Percentiles rank a stretch among this genome's conserved stretches.
phyloP scores from a whole-genome alignment of 768 basidiomycete species.

The Exidia glandulosa region DNA sequence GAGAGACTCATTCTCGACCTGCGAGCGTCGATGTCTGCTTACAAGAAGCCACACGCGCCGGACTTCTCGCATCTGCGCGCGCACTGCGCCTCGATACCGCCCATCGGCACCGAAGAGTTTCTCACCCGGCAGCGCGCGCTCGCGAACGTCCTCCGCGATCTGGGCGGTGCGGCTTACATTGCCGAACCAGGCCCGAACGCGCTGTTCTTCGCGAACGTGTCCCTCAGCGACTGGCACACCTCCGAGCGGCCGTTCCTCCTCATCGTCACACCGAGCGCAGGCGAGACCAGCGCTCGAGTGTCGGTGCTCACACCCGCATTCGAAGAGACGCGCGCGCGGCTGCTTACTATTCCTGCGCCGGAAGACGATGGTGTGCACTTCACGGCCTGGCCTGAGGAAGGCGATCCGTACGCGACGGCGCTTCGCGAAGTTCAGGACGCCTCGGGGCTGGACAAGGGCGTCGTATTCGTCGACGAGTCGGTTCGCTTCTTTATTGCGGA shows the following conservation, averaged over 20 bases:
- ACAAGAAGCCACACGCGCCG: not conserved
- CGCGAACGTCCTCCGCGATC: slow-evolving; percentile 34
- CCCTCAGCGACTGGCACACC: slow-evolving; percentile 47
- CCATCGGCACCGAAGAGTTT: slow-evolving; percentile 38
- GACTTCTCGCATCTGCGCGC: slow-evolving; percentile 5
- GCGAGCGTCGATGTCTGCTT: not conserved
- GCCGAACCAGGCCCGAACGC: slow-evolving; percentile 70
- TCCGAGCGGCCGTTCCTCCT: slow-evolving; percentile 74
- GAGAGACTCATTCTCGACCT: not conserved
- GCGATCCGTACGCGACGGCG: slow-evolving; percentile 47
- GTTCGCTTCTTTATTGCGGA: slow-evolving; percentile 56
- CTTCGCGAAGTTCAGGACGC: slow-evolving; percentile 20
- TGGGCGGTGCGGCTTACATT: slow-evolving; percentile 59
- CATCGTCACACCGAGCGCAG: slow-evolving; percentile 37
- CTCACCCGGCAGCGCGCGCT: slow-evolving; percentile 42
- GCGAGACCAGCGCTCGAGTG: slow-evolving; percentile 27
- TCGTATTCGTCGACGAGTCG: slow-evolving; percentile 49
- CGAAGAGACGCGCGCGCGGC: slow-evolving; percentile 58
- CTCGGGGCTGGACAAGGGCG: slow-evolving; percentile 18
- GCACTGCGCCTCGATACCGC: slow-evolving; percentile 38
- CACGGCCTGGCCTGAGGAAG: slow-evolving; percentile 56
- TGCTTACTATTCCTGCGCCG: slow-evolving; percentile 40
- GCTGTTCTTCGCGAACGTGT: slow-evolving; percentile 64
- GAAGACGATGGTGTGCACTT: slow-evolving; percentile 24
- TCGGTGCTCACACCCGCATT: slow-evolving; percentile 67